Evolutionary conservation across 2,329 filamentous ascomycete species (phyloP).

Genomic region (Neopestalotiopsis rosae): DNA sequence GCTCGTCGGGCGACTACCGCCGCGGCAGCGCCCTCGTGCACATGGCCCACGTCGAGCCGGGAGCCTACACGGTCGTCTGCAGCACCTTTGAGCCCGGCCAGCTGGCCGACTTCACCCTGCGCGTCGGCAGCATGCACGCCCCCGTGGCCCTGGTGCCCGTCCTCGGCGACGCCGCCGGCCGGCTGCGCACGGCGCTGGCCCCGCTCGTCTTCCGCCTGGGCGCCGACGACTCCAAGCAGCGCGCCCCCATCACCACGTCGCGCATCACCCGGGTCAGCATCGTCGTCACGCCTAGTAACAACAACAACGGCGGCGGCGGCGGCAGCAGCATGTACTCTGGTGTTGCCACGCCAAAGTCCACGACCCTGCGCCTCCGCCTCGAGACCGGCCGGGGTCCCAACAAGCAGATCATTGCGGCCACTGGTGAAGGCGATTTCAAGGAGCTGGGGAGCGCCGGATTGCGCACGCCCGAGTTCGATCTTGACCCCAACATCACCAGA

Average conservation of each 20-base stretch:
- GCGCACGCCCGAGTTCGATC: slow-evolving; percentile 74
- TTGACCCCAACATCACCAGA: slow-evolving; percentile 66
- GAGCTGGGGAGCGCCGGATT: slow-evolving; percentile 68
- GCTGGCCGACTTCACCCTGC: slow-evolving; percentile 74
- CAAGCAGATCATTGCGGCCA: slow-evolving; percentile 67
- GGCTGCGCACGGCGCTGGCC: slow-evolving; percentile 65
- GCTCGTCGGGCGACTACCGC: slow-evolving; percentile 87
- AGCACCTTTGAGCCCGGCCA: slow-evolving; percentile 89
- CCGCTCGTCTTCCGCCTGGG: slow-evolving; percentile 51
- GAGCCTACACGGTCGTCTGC: slow-evolving; percentile 85
- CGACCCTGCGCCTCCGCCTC: slow-evolving; percentile 70
- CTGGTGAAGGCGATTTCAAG: slow-evolving; percentile 72
- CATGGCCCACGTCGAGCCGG: slow-evolving; percentile 64
- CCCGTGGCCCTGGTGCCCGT: slow-evolving; percentile 65
- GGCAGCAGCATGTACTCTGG: slow-evolving; percentile 24
- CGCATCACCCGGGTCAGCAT: slow-evolving; percentile 68
- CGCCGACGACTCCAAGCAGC: slow-evolving; percentile 37
- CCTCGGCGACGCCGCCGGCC: slow-evolving; percentile 76
- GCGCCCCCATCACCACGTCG: slow-evolving; percentile 44
- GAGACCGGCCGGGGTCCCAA: slow-evolving; percentile 67
- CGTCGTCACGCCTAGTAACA: slow-evolving; percentile 41
- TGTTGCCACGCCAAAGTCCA: slow-evolving; percentile 36
- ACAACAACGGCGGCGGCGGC: background rate
- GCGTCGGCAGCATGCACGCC: slow-evolving; percentile 66
- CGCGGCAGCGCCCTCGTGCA: slow-evolving; percentile 77